Conservation (phyloP, 192 early-diverging fungal species). For the Coemansia nantahalensis region DNA sequence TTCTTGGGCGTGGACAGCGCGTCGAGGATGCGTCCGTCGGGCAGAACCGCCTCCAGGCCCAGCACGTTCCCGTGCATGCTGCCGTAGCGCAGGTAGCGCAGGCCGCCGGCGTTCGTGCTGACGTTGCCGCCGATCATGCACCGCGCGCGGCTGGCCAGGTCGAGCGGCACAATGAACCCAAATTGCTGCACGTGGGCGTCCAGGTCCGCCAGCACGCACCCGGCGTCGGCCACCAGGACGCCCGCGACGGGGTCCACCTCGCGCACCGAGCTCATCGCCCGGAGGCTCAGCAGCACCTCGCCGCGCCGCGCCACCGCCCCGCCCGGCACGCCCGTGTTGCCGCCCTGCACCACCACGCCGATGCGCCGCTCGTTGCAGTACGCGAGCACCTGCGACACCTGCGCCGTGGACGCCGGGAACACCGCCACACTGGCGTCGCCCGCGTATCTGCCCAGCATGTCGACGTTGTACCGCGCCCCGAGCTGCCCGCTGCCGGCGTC, state of each 20-base stretch:
- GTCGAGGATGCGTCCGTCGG: conserved; percentile 87
- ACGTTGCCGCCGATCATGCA: conserved; percentile 99
- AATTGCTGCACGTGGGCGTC: conserved; percentile 78
- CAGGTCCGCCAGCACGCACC: conserved; percentile 84
- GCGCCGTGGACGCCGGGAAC: conserved; percentile 76
- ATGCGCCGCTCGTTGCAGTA: conserved; percentile 83
- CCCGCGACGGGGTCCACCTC: conserved; percentile 73
- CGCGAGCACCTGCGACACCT: conserved; percentile 78
- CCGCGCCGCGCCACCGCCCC: conserved; percentile 90
- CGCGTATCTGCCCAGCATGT: conserved; percentile 91
- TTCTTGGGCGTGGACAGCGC: conserved; percentile 86
- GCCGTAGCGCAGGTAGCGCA: conserved; percentile 93
- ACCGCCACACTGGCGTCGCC: conserved; percentile 76
- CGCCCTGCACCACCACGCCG: conserved; percentile 94
- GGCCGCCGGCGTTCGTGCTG: conserved; percentile 94
- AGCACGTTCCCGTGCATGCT: conserved; percentile 92
- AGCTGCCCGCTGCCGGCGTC: conserved; percentile 14
- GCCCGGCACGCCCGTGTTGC: conserved; percentile 95
- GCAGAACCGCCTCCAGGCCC: conserved; percentile 88
- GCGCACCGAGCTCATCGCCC: conserved; percentile 76
- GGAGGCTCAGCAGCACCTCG: conserved; percentile 79
- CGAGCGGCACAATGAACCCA: conserved; percentile 92
- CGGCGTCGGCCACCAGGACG: conserved; percentile 83
- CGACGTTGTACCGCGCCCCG: conserved; percentile 55
- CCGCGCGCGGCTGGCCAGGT: conserved; percentile 78